Percentiles rank a stretch among this genome's conserved stretches.
phyloP scores from a whole-genome alignment of 2,329 filamentous ascomycete genomes.

The Penicillium vulpinum region DNA sequence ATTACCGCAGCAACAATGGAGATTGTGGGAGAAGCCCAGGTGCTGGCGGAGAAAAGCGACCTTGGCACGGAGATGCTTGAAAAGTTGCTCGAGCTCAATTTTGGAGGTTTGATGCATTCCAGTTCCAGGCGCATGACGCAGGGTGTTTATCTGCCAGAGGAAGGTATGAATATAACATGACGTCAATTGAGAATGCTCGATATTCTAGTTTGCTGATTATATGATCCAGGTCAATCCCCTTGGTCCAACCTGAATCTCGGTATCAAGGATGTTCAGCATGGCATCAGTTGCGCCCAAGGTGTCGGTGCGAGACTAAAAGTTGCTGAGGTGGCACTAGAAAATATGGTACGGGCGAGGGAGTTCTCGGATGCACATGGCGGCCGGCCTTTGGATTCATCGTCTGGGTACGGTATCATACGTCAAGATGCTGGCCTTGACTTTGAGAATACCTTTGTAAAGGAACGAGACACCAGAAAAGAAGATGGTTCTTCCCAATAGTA shows the following conservation, averaged over 20 bases:
- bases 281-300: constrained; percentile 46
- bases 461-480: constrained; percentile 6
- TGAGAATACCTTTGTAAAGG: constrained; percentile 40
- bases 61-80: constrained; percentile 28
- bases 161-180: constrained; percentile 7
- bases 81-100: constrained; percentile 31
- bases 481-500: neutral
- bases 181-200: neutral
- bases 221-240: constrained; percentile 27
- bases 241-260: constrained; percentile 53
- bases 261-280: constrained; percentile 54
- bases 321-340: constrained; percentile 46
- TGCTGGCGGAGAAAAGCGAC: constrained; percentile 34
- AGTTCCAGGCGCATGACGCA: constrained; percentile 32
- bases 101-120: constrained; percentile 28
- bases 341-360: constrained; percentile 46
- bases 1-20: constrained; percentile 26
- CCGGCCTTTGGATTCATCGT: constrained; percentile 51
- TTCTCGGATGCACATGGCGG: constrained; percentile 37
- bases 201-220: neutral
- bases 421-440: constrained; percentile 48
- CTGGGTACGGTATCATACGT: constrained; percentile 53
- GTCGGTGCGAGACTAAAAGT: constrained; percentile 44
- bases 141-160: constrained; percentile 31
- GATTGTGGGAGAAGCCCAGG: constrained; percentile 32